Evolutionary conservation across 2,329 filamentous ascomycete species (phyloP), one percentile per base, ranked within the genome.

Genomic region (Phoma herbarum): DNA sequence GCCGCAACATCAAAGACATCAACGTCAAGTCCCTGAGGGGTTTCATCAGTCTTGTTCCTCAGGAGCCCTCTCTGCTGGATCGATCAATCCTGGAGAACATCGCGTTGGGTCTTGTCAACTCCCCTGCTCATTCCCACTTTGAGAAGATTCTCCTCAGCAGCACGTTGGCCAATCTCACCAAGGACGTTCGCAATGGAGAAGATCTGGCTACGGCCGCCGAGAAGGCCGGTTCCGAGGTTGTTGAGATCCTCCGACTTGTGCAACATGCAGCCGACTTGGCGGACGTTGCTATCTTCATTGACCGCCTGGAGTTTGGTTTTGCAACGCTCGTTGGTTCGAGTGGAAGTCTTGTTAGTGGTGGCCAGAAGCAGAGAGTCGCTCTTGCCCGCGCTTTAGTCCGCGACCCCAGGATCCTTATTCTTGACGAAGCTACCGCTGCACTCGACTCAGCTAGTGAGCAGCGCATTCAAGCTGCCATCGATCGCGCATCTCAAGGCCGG

Each of bases 361-460:
- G 78, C 0, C 86, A 89, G 67, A 82, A 84, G 50, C 86, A 89
- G 66, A 79, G 86, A 5, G 79, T 89, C 52, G 85, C 85, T 8
- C 78, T 88, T 6, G 86, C 86, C 1, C 78, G 86, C 18, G 76
- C 76, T 5, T 74, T 89, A 14, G 81, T 88, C 28, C 79, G 82
- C 3, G 80, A 88, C 44, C 86, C 86, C 2, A 79, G 79, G 48
- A 83, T 89, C 9, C 76, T 88, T 3, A 79, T 89, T 11, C 77
- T 88, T 2, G 87, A 89, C 43, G 86, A 89, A 67, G 86, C 86
- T 2, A 89, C 86, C 1, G 82, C 85, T 0, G 81, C 86, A 1
- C 78, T 89, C 0, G 86, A 89, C 67, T 86, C 85, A 14, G 80
- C 80, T 2, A 86, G 82, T 45, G 86, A 88, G 66, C 78, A 78